phyloP scores from a whole-genome alignment of 2,329 filamentous ascomycete genomes.

The Colletotrichum cereale region DNA sequence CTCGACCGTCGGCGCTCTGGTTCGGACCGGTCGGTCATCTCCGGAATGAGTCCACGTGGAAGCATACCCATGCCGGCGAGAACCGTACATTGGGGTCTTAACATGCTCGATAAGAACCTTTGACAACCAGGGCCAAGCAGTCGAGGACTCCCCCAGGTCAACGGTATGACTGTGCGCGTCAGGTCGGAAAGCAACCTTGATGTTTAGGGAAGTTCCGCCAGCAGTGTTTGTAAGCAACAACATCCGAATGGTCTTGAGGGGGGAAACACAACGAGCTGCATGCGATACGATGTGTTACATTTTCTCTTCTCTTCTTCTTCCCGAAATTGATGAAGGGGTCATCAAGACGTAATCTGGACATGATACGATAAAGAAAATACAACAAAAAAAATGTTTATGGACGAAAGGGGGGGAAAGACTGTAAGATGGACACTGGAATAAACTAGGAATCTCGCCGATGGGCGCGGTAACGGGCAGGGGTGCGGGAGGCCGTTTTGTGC shows the following conservation, averaged over 20 bases:
- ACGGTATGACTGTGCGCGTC: neutral
- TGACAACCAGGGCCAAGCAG: neutral
- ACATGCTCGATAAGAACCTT: neutral
- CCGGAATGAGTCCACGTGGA: neutral
- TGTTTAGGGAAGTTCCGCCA: neutral
- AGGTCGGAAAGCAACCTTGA: neutral
- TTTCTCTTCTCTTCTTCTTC: too few relatives aligned
- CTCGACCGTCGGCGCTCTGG: neutral
- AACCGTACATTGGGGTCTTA: neutral
- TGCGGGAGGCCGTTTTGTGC: constrained; percentile 3
- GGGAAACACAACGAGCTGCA: too few relatives aligned
- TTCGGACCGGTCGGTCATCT: neutral
- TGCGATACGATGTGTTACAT: too few relatives aligned
- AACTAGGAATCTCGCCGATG: neutral
- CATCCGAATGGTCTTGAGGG: too few relatives aligned
- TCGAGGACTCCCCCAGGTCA: neutral
- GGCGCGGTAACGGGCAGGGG: neutral
- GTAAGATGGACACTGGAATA: too few relatives aligned
- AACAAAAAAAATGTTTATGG: neutral
- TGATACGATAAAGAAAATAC: neutral
- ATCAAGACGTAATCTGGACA: too few relatives aligned
- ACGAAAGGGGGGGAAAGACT: neutral
- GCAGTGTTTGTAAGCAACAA: neutral
- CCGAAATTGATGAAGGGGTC: too few relatives aligned
- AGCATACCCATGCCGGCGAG: neutral